These are phyloP conservation scores for Leccinum truebloodii DNA, from an alignment of 768 basidiomycete genomes.

Conservation along the genomic window DNA sequence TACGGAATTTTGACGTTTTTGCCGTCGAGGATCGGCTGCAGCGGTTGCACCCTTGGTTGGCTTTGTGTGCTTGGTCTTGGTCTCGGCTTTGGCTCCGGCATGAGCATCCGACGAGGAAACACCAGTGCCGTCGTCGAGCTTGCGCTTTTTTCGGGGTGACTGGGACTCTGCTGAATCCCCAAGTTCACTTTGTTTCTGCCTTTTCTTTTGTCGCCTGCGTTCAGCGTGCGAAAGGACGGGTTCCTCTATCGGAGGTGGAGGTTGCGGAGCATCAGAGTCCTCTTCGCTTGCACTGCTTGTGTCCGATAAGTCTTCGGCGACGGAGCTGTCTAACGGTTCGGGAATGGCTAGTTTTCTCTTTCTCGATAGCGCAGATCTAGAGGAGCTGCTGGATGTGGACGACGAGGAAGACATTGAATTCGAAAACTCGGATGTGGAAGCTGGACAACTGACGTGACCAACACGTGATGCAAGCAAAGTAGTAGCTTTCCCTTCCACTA, in stretches of 20 bases:
- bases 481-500: background rate
- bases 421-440: background rate
- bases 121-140: slow-evolving; percentile 34
- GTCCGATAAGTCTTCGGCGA: slow-evolving; percentile 30
- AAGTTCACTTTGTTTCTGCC: slow-evolving; percentile 28
- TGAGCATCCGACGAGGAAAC: background rate
- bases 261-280: slow-evolving; percentile 7
- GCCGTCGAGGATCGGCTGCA: slow-evolving; percentile 18
- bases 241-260: slow-evolving; percentile 6
- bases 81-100: background rate
- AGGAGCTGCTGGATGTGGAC: slow-evolving; percentile 35
- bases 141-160: slow-evolving; percentile 45
- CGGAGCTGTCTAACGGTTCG: slow-evolving; percentile 19
- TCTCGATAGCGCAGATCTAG: slow-evolving; percentile 13
- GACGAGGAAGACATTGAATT: slow-evolving; percentile 17
- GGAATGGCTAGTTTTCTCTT: slow-evolving; percentile 27
- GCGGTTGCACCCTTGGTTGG: background rate
- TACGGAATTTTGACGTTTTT: slow-evolving; percentile 78
- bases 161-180: background rate
- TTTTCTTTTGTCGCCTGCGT: slow-evolving; percentile 61
- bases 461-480: slow-evolving; percentile 13
- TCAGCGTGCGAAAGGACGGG: slow-evolving; percentile 77
- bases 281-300: slow-evolving; percentile 10
- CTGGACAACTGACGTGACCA: background rate
- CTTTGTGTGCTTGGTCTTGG: background rate